Conservation (phyloP, 441 rosid species). For the Pelargonium cotyledonis region DNA sequence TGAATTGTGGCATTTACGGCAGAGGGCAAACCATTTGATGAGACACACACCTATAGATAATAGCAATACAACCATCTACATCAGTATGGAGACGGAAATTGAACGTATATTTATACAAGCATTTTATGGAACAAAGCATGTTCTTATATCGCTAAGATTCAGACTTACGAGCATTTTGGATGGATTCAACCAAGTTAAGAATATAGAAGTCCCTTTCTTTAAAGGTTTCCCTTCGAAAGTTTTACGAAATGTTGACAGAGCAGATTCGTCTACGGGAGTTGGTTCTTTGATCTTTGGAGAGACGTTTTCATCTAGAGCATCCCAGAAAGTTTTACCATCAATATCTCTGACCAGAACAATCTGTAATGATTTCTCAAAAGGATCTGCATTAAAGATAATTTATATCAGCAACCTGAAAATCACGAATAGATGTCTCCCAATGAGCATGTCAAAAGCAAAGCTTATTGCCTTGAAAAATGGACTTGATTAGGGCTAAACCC, state of each 20-base stretch:
- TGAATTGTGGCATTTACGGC: constrained; percentile 46
- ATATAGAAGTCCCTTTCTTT: constrained; percentile 62
- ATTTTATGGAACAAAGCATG: background rate
- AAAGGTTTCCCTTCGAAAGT: constrained; percentile 66
- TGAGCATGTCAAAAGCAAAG: background rate
- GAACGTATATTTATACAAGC: background rate
- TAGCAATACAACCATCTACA: constrained; percentile 15
- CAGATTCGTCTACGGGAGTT: constrained; percentile 45
- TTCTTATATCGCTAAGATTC: background rate
- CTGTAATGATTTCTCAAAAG: constrained; percentile 60
- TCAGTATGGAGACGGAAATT: constrained; percentile 16
- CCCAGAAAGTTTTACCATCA: constrained; percentile 93
- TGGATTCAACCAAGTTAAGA: constrained; percentile 65
- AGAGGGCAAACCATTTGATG: constrained; percentile 48
- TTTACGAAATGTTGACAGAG: constrained; percentile 51
- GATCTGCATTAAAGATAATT: constrained; percentile 31
- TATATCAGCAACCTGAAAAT: constrained; percentile 12
- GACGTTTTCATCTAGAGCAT: constrained; percentile 67
- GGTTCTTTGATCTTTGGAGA: constrained; percentile 61
- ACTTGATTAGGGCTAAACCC: constrained; percentile 43
- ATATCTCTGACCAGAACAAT: constrained; percentile 83
- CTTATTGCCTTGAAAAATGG: constrained; percentile 50
- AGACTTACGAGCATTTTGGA: constrained; percentile 66
- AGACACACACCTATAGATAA: constrained; percentile 52
- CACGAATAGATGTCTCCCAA: background rate